phyloP scores from a whole-genome alignment of 2,329 filamentous ascomycete genomes.

The Cladobotryum mycophilum region DNA sequence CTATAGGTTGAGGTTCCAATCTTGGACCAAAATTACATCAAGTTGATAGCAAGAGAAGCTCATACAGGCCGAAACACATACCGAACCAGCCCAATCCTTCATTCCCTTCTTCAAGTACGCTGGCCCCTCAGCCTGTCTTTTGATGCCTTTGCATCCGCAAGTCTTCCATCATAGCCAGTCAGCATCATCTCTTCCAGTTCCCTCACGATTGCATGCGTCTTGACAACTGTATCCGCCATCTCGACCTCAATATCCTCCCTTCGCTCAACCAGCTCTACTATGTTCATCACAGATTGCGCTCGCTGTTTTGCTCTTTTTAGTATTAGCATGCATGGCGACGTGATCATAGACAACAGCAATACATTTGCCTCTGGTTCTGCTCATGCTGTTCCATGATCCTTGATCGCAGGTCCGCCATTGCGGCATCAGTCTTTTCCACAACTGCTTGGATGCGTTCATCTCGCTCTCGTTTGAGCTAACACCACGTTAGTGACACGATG shows the following conservation, averaged over 20 bases:
- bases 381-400: slow-evolving; percentile 17
- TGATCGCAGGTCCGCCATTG: slow-evolving; percentile 20
- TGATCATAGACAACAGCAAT: neutral
- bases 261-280: slow-evolving; percentile 19
- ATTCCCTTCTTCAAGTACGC: neutral
- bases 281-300: slow-evolving; percentile 13
- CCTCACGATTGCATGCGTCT: slow-evolving; percentile 14
- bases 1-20: too few species aligned
- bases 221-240: slow-evolving; percentile 21
- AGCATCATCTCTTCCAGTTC: slow-evolving; percentile 26
- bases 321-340: neutral
- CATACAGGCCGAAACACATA: neutral
- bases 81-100: too few species aligned
- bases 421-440: slow-evolving; percentile 17
- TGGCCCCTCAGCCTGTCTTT: neutral
- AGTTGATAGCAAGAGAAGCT: neutral
- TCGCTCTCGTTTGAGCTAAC: slow-evolving; percentile 26
- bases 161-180: slow-evolving; percentile 22
- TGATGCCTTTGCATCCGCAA: slow-evolving; percentile 17
- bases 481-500: neutral
- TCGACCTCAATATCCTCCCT: slow-evolving; percentile 21
- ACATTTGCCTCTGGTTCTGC: slow-evolving; percentile 21
- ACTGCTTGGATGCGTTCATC: slow-evolving; percentile 20
- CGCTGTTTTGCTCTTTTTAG: slow-evolving; percentile 14
- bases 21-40: too few species aligned